phyloP scores from a whole-genome alignment of 805 yeast species.

The Priceomyces medius region DNA sequence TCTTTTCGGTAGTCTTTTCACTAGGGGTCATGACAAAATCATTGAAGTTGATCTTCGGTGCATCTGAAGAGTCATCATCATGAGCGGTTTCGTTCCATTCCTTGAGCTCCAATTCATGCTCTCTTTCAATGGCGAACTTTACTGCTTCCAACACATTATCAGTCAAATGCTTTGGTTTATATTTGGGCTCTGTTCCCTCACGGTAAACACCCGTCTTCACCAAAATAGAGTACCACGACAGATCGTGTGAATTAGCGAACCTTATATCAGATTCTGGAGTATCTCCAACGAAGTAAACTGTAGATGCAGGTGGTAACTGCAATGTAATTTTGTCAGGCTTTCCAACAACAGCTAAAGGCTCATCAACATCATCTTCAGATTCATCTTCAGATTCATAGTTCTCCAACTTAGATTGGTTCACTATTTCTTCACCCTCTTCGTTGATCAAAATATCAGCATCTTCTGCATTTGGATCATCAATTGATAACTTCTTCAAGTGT shows the following conservation, averaged over 20 bases:
- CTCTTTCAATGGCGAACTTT: conserved; percentile 78
- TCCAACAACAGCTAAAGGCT: conserved; percentile 43
- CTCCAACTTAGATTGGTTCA: conserved; percentile 43
- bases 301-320: conserved; percentile 77
- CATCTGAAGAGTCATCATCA: conserved; percentile 19
- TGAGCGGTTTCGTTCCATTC: conserved; percentile 67
- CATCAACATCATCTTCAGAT: conserved; percentile 29
- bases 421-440: conserved; percentile 45
- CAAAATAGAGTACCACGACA: conserved; percentile 79
- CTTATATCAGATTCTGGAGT: conserved; percentile 87
- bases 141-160: conserved; percentile 80
- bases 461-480: conserved; percentile 42
- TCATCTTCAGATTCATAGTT: conserved; percentile 29
- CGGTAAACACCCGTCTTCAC: conserved; percentile 87
- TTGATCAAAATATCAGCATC: conserved; percentile 43
- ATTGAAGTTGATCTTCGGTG: conserved; percentile 40
- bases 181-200: conserved; percentile 75
- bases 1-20: conserved; percentile 23
- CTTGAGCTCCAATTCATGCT: conserved; percentile 65
- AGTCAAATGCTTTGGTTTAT: conserved; percentile 72
- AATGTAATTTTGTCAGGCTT: conserved; percentile 41
- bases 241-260: conserved; percentile 84
- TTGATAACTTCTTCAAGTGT: conserved; percentile 57
- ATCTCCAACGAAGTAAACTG: conserved; percentile 87
- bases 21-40: conserved; percentile 48